Conservation (phyloP, 225 moss, liverwort and hornwort genomes). For the Polytrichum formosum region DNA sequence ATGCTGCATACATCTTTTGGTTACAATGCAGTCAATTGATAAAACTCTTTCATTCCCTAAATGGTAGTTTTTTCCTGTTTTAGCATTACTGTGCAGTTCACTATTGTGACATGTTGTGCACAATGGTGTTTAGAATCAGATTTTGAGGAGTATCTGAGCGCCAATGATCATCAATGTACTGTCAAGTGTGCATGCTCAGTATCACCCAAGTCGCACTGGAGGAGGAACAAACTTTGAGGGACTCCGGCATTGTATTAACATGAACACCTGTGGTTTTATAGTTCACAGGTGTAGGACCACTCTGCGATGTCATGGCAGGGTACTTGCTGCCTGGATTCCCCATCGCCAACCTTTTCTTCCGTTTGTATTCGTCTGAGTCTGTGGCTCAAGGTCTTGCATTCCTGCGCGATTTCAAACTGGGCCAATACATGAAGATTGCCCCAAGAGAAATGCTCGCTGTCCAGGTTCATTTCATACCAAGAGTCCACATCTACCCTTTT, state of each 20-base stretch:
- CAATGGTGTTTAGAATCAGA: too few relatives aligned
- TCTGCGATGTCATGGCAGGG: conserved; percentile 61
- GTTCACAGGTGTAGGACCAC: conserved; percentile 68
- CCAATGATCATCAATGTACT: too few relatives aligned
- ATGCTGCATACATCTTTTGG: too few relatives aligned
- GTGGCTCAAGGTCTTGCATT: conserved; percentile 65
- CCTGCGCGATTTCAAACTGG: conserved; percentile 67
- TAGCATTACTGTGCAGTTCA: too few relatives aligned
- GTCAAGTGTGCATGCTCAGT: too few relatives aligned
- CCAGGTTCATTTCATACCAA: conserved; percentile 30
- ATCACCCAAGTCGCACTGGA: not conserved
- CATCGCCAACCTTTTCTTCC: conserved; percentile 55
- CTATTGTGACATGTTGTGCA: too few relatives aligned
- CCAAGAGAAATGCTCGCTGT: conserved; percentile 62
- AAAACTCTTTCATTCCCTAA: too few relatives aligned
- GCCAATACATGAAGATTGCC: conserved; percentile 76
- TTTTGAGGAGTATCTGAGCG: too few relatives aligned
- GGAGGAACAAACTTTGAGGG: not conserved
- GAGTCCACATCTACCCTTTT: too few relatives aligned
- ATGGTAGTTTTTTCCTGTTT: too few relatives aligned
- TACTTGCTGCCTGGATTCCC: conserved; percentile 59
- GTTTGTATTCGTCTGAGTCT: conserved; percentile 63
- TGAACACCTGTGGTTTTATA: conserved; percentile 12
- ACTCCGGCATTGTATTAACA: not conserved
- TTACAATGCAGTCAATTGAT: too few relatives aligned